These are phyloP conservation scores for Picea mariana DNA, from an alignment of 83 land plant species.

Conservation along the genomic window DNA sequence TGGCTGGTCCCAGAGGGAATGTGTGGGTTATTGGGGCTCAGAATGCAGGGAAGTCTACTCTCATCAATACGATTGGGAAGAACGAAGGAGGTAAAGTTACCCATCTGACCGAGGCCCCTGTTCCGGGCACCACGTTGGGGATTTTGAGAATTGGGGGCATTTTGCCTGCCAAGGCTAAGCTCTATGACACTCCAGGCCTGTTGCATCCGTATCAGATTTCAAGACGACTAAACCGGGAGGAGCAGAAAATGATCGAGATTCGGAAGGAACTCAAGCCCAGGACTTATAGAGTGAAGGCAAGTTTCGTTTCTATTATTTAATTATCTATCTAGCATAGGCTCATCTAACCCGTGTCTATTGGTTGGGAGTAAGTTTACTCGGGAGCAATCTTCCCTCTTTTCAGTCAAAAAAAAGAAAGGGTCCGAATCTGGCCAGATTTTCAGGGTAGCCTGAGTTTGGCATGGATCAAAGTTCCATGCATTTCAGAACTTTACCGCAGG, in stretches of 20 bases:
- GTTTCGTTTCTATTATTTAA: too few species aligned
- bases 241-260: slow-evolving; percentile 78
- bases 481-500: too few species aligned
- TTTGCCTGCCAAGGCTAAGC: slow-evolving; percentile 57
- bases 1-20: slow-evolving; percentile 79
- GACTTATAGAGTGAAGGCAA: slow-evolving; percentile 64
- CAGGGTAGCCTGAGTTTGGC: too few species aligned
- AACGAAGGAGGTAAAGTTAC: slow-evolving; percentile 36
- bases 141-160: slow-evolving; percentile 68
- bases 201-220: slow-evolving; percentile 87
- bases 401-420: too few species aligned
- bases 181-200: slow-evolving; percentile 94
- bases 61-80: slow-evolving; percentile 85
- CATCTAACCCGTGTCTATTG: too few species aligned
- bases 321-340: too few species aligned
- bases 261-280: slow-evolving; percentile 86
- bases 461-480: too few species aligned
- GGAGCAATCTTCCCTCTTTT: too few species aligned
- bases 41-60: slow-evolving; percentile 92
- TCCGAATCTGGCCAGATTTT: too few species aligned
- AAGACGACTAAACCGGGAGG: slow-evolving; percentile 77
- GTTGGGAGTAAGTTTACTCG: too few species aligned
- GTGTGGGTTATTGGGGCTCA: slow-evolving; percentile 97
- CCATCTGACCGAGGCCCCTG: slow-evolving; percentile 89
- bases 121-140: slow-evolving; percentile 95